Conservation (phyloP, 805 yeast genomes). For the Pichia insulana region DNA sequence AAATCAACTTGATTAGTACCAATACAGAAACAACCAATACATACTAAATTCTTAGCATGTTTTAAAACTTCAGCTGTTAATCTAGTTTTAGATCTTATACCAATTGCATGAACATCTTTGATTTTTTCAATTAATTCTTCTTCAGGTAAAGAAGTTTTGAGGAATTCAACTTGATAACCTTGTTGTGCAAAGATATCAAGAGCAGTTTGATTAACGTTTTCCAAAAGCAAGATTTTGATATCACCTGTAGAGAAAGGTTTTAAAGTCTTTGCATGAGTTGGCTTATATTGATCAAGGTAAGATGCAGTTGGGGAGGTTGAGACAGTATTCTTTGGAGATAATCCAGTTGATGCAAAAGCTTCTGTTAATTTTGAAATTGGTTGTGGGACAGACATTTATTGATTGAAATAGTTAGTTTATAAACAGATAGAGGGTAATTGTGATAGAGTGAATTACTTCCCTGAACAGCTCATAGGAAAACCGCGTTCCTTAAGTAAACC, state of each 20-base stretch:
- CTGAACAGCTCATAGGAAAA: no score
- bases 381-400: constrained; percentile 55
- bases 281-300: constrained; percentile 46
- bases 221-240: constrained; percentile 81
- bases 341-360: constrained; percentile 41
- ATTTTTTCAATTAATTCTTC: constrained; percentile 92
- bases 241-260: constrained; percentile 96
- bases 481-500: no score
- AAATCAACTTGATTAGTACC: constrained; percentile 98
- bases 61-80: constrained; percentile 69
- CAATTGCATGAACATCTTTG: constrained; percentile 89
- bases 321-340: constrained; percentile 58
- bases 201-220: constrained; percentile 91
- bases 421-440: neutral
- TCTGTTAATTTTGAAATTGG: constrained; percentile 49
- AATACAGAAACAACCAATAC: constrained; percentile 96
- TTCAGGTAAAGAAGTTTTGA: constrained; percentile 82
- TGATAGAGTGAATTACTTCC: neutral
- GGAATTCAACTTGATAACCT: constrained; percentile 96
- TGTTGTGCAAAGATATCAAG: constrained; percentile 74
- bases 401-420: neutral
- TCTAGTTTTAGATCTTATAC: constrained; percentile 95
- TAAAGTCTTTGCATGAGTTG: constrained; percentile 53
- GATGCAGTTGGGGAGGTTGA: constrained; percentile 75
- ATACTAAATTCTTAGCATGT: constrained; percentile 84